phyloP scores from a whole-genome alignment of 73 alveolate genomes.

The Symbiodinium natans region DNA sequence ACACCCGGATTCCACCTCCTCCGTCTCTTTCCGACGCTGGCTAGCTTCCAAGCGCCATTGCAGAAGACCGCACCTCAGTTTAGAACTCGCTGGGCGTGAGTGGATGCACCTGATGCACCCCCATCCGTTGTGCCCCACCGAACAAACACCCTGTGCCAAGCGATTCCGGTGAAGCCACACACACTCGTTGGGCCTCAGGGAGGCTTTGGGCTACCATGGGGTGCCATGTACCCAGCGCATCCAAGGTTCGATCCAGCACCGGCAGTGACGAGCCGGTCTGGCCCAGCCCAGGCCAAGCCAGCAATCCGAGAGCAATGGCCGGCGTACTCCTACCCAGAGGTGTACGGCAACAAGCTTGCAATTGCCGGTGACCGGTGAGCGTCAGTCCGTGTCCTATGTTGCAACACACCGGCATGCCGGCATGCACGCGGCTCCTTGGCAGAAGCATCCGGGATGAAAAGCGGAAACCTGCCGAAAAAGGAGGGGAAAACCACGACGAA shows the following conservation, averaged over 20 bases:
- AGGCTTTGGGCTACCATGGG: no score
- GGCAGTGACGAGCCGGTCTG: constrained; percentile 70
- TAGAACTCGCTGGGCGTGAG: no score
- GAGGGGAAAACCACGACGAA: neutral
- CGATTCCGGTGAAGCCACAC: no score
- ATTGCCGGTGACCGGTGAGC: no score
- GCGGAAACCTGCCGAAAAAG: constrained; percentile 35
- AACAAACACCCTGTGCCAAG: no score
- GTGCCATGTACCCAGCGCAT: neutral
- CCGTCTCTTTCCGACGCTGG: neutral
- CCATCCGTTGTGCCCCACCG: no score
- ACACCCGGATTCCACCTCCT: no score
- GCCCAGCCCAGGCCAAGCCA: constrained; percentile 69
- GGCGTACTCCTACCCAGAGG: constrained; percentile 12
- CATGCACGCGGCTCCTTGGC: constrained; percentile 62
- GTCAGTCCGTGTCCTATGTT: no score
- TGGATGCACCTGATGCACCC: neutral
- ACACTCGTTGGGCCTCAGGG: no score
- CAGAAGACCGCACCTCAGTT: neutral
- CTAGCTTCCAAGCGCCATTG: neutral
- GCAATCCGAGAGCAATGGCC: constrained; percentile 66
- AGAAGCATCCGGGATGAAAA: constrained; percentile 50
- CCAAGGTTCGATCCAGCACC: constrained; percentile 34
- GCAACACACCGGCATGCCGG: no score
- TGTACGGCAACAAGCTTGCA: no score